Base-by-base conservation (phyloP, 139 green algal species). In the Asterochloris erici region DNA sequence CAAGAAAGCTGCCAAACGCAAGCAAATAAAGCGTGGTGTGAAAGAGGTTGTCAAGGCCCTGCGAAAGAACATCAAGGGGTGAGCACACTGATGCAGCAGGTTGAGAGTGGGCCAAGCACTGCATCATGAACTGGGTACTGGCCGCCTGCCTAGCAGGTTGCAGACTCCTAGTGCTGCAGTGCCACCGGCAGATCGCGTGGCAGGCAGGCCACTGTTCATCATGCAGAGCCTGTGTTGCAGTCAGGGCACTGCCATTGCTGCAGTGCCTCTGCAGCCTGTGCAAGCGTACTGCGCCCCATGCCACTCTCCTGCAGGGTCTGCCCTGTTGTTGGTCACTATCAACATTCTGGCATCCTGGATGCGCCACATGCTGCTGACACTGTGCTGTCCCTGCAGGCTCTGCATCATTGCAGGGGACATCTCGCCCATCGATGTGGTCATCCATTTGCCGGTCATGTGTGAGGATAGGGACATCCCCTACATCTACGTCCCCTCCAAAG, bases 1-100 rank as follows among this genome's bases (percentile, higher is more conserved):
- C 26, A 98, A 97, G 88, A 97, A 96, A 84, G 96, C 96, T 10
- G 91, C 96, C 62, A 99, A 98, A 89, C 84, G 89, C 10, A 99
- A 99, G 90, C 92, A 98, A 77, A 92, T 98, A 24, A 97, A 98
- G 79, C 87, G 97, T 64, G 97, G 97, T 2, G 97, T 99, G 0
- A 99, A 99, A 88, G 97, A 99, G 89, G 97, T 99, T 2, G 96
- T 99, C 14, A 99, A 99, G 84, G 93, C 95, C 9, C 83, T 99
- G 38, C 83, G 96, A 12, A 99, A 99, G 86, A 95, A 95, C 13
- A 79, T 81, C 0, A 97, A 98, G 76, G 97, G 96, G 94, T 98
- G 75, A 85, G 93, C 38, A 68, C n/a, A 61, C 15, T 73, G 66
- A 10, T 11, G 0, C 11, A 21, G 64, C 19, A 14, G 70, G 54